Conservation (phyloP, 345 rosid genomes). For the Eutrema yunnanense region DNA sequence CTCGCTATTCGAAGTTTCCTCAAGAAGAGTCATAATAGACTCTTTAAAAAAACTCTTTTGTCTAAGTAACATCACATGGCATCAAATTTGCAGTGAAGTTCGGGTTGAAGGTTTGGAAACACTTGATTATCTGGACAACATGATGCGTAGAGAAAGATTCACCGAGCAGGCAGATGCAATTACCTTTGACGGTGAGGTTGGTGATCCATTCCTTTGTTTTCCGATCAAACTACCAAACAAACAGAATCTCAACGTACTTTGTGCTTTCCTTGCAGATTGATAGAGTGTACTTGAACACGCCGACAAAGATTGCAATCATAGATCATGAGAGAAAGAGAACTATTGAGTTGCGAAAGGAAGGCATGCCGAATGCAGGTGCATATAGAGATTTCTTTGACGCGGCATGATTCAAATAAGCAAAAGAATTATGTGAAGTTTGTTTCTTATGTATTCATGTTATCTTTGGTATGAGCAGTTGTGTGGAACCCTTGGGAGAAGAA, state of each 20-base stretch:
- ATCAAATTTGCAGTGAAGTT: constrained; percentile 74
- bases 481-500: constrained; percentile 97
- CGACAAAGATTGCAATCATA: constrained; percentile 80
- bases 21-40: background rate
- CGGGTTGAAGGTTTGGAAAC: constrained; percentile 98
- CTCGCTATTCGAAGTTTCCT: background rate
- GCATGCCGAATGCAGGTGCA: constrained; percentile 81
- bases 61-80: constrained; percentile 8
- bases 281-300: constrained; percentile 87
- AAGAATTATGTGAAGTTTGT: background rate
- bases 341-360: constrained; percentile 48
- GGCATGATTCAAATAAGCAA: background rate
- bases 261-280: constrained; percentile 41
- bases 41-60: background rate
- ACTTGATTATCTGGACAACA: constrained; percentile 83
- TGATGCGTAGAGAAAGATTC: constrained; percentile 55
- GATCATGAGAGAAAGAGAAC: constrained; percentile 91
- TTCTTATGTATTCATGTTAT: background rate
- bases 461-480: constrained; percentile 43
- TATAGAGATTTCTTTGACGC: background rate
- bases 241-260: background rate
- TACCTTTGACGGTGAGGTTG: constrained; percentile 89
- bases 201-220: background rate
- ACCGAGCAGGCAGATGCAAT: constrained; percentile 98
- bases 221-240: background rate